Conservation (phyloP, 345 rosid genomes). For the Citrus trifoliata region DNA sequence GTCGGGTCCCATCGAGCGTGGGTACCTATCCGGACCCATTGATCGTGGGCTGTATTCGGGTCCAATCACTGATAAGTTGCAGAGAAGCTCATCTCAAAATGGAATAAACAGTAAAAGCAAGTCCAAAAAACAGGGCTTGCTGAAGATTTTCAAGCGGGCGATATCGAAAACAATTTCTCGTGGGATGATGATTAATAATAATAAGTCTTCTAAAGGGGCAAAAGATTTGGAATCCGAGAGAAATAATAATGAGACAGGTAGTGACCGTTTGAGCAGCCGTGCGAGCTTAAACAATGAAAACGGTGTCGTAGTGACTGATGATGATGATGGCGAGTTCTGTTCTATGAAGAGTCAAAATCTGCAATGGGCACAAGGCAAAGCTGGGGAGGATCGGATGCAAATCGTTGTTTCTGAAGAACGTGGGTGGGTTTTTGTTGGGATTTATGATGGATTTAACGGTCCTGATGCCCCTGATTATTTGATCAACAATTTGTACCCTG, state of each 20-base stretch:
- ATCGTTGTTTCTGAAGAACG: constrained; percentile 81
- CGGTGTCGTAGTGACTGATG: constrained; percentile 6
- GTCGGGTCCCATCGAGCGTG: constrained; percentile 91
- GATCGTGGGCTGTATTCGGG: constrained; percentile 50
- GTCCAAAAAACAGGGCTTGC: constrained; percentile 37
- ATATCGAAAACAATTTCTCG: constrained; percentile 40
- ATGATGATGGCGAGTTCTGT: constrained; percentile 37
- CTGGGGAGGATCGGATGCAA: constrained; percentile 94
- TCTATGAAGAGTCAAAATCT: constrained; percentile 51
- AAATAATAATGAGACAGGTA: constrained; percentile 1
- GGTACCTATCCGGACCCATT: constrained; percentile 49
- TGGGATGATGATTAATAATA: constrained; percentile 9
- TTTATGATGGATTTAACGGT: constrained; percentile 92
- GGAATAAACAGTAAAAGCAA: constrained; percentile 22
- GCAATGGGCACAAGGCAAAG: constrained; percentile 97
- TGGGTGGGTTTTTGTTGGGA: constrained; percentile 89
- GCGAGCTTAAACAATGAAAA: constrained; percentile 14
- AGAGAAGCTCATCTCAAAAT: constrained; percentile 53
- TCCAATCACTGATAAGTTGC: constrained; percentile 36
- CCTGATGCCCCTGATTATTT: constrained; percentile 94
- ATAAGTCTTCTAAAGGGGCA: constrained; percentile 45
- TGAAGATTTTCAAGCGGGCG: constrained; percentile 38
- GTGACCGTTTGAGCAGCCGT: constrained; percentile 14
- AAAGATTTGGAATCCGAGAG: constrained; percentile 34
- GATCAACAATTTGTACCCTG: constrained; percentile 55